Percentiles rank a stretch among this genome's conserved stretches.
Conservation (phyloP, 2,329 filamentous ascomycete species). For the Cladosporium oxysporum region DNA sequence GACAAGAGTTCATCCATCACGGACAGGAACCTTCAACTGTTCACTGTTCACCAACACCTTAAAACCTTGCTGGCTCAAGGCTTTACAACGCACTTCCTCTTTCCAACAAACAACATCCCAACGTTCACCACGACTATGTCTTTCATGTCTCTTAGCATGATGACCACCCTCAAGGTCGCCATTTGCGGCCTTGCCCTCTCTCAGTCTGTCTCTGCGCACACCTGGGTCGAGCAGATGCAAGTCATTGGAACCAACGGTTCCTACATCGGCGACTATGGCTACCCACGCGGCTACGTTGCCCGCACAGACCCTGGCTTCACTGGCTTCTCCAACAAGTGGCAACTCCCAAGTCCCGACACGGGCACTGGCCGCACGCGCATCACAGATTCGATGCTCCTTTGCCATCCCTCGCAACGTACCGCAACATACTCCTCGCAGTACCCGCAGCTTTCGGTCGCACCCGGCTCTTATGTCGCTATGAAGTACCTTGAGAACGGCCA, state of each 20-base stretch:
- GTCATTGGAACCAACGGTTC: constrained; percentile 73
- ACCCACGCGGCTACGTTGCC: constrained; percentile 68
- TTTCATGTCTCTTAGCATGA: neutral
- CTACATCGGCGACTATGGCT: constrained; percentile 71
- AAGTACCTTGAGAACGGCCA: constrained; percentile 56
- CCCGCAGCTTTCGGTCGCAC: constrained; percentile 61
- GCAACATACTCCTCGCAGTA: constrained; percentile 58
- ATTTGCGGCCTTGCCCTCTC: neutral
- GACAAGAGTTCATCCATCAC: neutral
- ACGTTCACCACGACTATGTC: neutral
- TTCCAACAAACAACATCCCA: neutral
- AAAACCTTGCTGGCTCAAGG: constrained; percentile 18
- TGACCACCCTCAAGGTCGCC: neutral
- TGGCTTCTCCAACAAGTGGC: constrained; percentile 62
- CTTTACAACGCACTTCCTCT: neutral
- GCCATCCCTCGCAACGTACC: constrained; percentile 63
- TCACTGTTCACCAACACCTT: constrained; percentile 1
- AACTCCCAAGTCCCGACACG: constrained; percentile 57
- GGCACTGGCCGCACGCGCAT: constrained; percentile 47
- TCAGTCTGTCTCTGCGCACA: constrained; percentile 59
- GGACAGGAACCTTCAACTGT: neutral
- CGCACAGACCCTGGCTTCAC: constrained; percentile 58
- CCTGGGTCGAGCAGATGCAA: constrained; percentile 78
- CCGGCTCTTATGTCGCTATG: constrained; percentile 51
- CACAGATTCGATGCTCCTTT: constrained; percentile 59